phyloP scores from a whole-genome alignment of 202 grass and related monocot species.

The Schoenoplectus tabernaemontani region DNA sequence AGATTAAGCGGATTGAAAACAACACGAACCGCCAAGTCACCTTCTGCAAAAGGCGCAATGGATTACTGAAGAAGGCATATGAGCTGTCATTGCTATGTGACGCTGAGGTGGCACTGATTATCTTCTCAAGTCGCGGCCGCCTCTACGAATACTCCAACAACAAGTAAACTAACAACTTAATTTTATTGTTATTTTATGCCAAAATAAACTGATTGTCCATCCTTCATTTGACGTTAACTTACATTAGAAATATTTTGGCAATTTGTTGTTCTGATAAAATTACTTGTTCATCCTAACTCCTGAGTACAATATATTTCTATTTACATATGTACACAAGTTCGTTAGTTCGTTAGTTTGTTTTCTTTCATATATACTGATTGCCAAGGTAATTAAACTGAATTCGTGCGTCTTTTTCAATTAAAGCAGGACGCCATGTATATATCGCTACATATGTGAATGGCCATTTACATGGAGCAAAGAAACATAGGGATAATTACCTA shows the following conservation, averaged over 20 bases:
- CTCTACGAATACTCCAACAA: conserved; percentile 73
- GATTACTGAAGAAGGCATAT: conserved; percentile 84
- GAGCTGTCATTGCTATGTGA: conserved; percentile 76
- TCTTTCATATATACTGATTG: too few relatives aligned
- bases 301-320: neutral
- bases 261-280: neutral
- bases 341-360: too few relatives aligned
- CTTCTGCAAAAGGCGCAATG: conserved; percentile 86
- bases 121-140: conserved; percentile 75
- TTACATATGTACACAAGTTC: neutral
- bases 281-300: neutral
- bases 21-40: conserved; percentile 78
- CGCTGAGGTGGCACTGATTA: conserved; percentile 67
- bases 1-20: conserved; percentile 95
- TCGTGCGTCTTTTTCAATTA: too few relatives aligned
- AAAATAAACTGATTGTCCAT: neutral
- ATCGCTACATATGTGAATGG: too few relatives aligned
- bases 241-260: neutral
- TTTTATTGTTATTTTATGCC: neutral
- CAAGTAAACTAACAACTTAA: conserved; percentile 38
- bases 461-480: too few relatives aligned
- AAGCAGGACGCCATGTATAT: too few relatives aligned
- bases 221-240: neutral
- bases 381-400: too few relatives aligned
- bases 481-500: too few relatives aligned